Percentiles rank a stretch among this genome's conserved stretches.
Evolutionary conservation across 306 rosid genomes (phyloP).

Genomic region (Vigna nakashimae): DNA sequence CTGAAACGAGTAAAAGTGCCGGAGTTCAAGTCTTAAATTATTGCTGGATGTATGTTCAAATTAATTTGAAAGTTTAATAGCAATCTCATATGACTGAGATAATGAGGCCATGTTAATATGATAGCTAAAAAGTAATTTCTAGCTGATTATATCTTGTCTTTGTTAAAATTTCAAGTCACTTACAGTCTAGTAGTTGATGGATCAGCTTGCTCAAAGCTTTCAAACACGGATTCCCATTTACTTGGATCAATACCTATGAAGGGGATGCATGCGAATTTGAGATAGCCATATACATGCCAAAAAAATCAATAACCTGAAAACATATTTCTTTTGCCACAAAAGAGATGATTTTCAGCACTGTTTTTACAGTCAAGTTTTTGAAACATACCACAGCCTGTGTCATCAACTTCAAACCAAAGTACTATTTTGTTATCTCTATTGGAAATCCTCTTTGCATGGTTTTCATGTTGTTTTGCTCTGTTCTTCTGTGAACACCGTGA

Average conservation of each 20-base stretch:
- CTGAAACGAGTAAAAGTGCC: constrained; percentile 50
- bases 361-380: constrained; percentile 34
- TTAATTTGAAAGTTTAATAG: constrained; percentile 7
- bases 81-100: constrained; percentile 7
- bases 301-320: constrained; percentile 26
- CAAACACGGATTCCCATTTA: constrained; percentile 98
- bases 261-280: constrained; percentile 22
- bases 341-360: constrained; percentile 29
- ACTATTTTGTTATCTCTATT: constrained; percentile 72
- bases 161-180: constrained; percentile 47
- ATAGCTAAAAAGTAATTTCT: background rate
- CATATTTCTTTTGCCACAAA: constrained; percentile 23
- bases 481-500: constrained; percentile 57
- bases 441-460: constrained; percentile 55
- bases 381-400: constrained; percentile 90
- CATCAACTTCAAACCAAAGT: constrained; percentile 96
- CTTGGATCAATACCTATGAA: constrained; percentile 88
- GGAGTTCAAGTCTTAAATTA: background rate
- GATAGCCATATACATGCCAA: constrained; percentile 6
- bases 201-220: constrained; percentile 99
- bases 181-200: constrained; percentile 97
- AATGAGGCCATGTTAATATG: constrained; percentile 21
- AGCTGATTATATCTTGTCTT: background rate
- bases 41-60: constrained; percentile 18
- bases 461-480: constrained; percentile 67